phyloP scores from a whole-genome alignment of 1,284 basidiomycete genomes.

The Moesziomyces sp. region DNA sequence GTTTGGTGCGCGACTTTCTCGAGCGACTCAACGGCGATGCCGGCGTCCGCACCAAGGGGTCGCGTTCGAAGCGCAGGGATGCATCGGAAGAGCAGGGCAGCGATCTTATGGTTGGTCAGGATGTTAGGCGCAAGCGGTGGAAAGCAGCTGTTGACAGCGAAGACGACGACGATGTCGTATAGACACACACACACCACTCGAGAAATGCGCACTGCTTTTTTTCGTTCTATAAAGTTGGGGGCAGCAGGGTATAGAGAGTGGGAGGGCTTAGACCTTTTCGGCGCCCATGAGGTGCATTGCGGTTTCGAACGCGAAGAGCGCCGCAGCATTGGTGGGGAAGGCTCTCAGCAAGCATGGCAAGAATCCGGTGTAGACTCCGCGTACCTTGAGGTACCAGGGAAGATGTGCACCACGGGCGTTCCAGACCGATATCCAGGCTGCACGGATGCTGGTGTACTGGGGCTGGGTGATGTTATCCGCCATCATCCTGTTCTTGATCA shows the following conservation, averaged over 20 bases:
- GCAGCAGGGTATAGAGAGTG: too few species aligned
- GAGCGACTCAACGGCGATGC: conserved; percentile 3
- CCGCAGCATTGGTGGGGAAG: conserved; percentile 64
- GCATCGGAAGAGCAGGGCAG: conserved; percentile 3
- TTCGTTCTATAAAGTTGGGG: not conserved
- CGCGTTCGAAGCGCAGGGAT: not conserved
- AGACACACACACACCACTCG: not conserved
- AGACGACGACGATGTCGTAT: conserved; percentile 22
- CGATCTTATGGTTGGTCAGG: conserved; percentile 31
- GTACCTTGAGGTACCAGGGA: conserved; percentile 13
- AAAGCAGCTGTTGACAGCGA: conserved; percentile 33
- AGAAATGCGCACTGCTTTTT: not conserved
- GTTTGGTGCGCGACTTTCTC: conserved; percentile 40
- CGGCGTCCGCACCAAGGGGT: too few species aligned
- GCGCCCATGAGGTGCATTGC: conserved; percentile 63
- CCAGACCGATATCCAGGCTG: conserved; percentile 48
- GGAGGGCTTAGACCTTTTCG: conserved; percentile 31
- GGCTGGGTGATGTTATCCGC: conserved; percentile 72
- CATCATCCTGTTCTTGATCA: conserved; percentile 73
- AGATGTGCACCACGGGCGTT: conserved; percentile 30
- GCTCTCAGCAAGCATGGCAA: conserved; percentile 59
- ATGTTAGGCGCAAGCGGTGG: conserved; percentile 36
- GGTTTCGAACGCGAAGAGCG: conserved; percentile 63
- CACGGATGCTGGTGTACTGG: conserved; percentile 37
- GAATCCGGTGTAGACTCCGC: conserved; percentile 59